Evolutionary conservation across 768 basidiomycete species (phyloP).

Genomic region (Phylloporus sp.): DNA sequence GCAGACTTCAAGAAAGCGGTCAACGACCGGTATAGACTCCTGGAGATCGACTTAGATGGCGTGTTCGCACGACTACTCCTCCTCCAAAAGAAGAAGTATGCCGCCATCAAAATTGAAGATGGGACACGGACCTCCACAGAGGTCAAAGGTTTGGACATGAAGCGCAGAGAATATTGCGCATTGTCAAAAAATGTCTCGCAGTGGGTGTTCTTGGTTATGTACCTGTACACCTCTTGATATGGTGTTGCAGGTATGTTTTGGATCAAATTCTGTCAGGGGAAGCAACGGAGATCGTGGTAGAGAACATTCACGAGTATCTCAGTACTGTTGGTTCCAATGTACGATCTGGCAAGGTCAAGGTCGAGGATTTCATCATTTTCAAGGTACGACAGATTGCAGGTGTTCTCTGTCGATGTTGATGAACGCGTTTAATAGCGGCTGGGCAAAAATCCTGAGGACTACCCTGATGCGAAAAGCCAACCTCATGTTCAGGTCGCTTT

Average conservation of each 20-base stretch:
- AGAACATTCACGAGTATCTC: slow-evolving; percentile 91
- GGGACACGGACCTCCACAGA: slow-evolving; percentile 74
- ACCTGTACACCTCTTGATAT: background rate
- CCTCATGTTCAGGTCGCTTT: slow-evolving; percentile 97
- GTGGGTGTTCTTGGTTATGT: slow-evolving; percentile 43
- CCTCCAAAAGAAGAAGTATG: slow-evolving; percentile 99
- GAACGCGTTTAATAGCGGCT: slow-evolving; percentile 56
- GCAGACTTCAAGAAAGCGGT: slow-evolving; percentile 92
- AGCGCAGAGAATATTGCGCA: slow-evolving; percentile 90
- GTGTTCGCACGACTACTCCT: slow-evolving; percentile 90
- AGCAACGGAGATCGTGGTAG: slow-evolving; percentile 82
- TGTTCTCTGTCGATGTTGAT: background rate
- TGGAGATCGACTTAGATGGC: slow-evolving; percentile 95
- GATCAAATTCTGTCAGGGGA: slow-evolving; percentile 91
- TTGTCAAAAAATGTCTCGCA: slow-evolving; percentile 91
- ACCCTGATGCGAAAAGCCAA: slow-evolving; percentile 91
- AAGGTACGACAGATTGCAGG: slow-evolving; percentile 54
- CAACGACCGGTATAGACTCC: slow-evolving; percentile 90
- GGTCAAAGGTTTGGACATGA: slow-evolving; percentile 98
- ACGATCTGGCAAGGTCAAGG: slow-evolving; percentile 65
- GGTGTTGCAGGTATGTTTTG: slow-evolving; percentile 68
- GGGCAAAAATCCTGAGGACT: slow-evolving; percentile 95
- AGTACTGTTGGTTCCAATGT: slow-evolving; percentile 72
- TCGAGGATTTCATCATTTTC: slow-evolving; percentile 94
- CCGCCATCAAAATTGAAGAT: slow-evolving; percentile 92